These are phyloP conservation scores for Fusarium papillatum DNA, from an alignment of 2,329 filamentous ascomycete genomes.

Conservation along the genomic window DNA sequence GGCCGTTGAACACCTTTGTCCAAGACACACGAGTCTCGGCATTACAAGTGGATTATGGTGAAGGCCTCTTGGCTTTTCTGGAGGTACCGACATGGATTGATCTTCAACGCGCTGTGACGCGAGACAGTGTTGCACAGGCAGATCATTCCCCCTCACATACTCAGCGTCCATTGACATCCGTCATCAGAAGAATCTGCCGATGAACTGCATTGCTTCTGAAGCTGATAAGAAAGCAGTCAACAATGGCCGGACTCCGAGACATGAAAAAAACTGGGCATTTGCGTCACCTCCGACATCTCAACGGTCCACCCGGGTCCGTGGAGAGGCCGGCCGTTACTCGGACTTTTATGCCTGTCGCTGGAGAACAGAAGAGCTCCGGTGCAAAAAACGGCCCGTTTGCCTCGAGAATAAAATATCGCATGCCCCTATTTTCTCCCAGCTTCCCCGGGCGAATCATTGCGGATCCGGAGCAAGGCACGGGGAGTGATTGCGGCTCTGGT, in stretches of 20 bases:
- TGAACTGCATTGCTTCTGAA: background rate
- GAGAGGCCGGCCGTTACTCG: conserved; percentile 43
- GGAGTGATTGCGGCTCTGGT: conserved; percentile 4
- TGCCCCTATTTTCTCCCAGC: conserved; percentile 23
- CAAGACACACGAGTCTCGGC: conserved; percentile 5
- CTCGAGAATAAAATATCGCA: conserved; percentile 26
- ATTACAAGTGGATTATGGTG: conserved; percentile 4
- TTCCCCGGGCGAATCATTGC: conserved; percentile 20
- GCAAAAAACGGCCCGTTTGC: conserved; percentile 37
- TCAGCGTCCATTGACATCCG: background rate
- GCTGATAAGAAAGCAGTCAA: background rate
- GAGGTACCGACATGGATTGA: conserved; percentile 3
- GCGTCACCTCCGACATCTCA: conserved; percentile 30
- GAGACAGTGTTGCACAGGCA: background rate
- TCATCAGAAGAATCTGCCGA: background rate
- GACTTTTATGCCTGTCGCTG: conserved; percentile 42
- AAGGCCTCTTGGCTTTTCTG: conserved; percentile 1
- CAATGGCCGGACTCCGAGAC: background rate
- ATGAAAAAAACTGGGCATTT: conserved; percentile 22
- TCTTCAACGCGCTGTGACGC: conserved; percentile 15
- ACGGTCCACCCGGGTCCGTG: conserved; percentile 35
- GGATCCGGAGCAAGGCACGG: background rate
- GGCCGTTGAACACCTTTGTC: background rate
- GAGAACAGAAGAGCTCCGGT: conserved; percentile 30
- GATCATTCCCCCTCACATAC: background rate